Evolutionary conservation across 495 filamentous ascomycete genomes (phyloP), one percentile per base, ranked within the genome.

Genomic region (Penicillium atrosanguineum): DNA sequence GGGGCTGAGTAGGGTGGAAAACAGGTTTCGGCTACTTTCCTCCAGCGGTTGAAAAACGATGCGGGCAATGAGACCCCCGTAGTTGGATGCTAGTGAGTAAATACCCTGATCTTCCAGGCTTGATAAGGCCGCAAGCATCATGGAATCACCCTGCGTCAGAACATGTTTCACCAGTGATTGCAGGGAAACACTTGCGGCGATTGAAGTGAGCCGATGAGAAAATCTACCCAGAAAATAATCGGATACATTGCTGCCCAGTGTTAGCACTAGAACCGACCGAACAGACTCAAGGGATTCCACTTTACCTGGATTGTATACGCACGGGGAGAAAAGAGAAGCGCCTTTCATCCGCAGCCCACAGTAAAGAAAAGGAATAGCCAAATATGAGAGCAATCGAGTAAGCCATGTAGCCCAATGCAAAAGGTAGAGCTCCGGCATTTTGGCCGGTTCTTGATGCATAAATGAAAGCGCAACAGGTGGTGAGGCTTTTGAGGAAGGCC

Each of bases 1-100:
- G 4, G 54, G 37, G 50, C 64, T 56, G 63, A 83, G 57, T 7
- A 96, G 78, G 44, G 85, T 85, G 31, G 87, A 88, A 64, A 97
- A 97, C 53, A 95, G 81, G 57, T 85, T 89, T 20, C 95, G 86
- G 55, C 86, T 88, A 58, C 86, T 90, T 68, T 97, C 95, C 63
- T 99, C 94, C 59, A 97, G 82, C 9, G 94, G 94, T 61, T 97
- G 94, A 68, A 99, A 94, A 50, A 99, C 70, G 50, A 97, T 82
- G 12, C 94, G 86, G 3, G 95, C 94, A 46, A 95, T 69, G 3
- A 99, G 82, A 7, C 90, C 87, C 38, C 95, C 94, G 74, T 99
- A 99, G 64, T 97, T 97, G 46, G 88, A 86, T 26, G 93, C 94
- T 3, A 99, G 78, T 0, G 91, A 88, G 69, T 97, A 99, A 16